Percentiles rank a stretch among this genome's conserved stretches.
Evolutionary conservation across 768 basidiomycete species (phyloP).

Genomic region (Suillus ampliporus): DNA sequence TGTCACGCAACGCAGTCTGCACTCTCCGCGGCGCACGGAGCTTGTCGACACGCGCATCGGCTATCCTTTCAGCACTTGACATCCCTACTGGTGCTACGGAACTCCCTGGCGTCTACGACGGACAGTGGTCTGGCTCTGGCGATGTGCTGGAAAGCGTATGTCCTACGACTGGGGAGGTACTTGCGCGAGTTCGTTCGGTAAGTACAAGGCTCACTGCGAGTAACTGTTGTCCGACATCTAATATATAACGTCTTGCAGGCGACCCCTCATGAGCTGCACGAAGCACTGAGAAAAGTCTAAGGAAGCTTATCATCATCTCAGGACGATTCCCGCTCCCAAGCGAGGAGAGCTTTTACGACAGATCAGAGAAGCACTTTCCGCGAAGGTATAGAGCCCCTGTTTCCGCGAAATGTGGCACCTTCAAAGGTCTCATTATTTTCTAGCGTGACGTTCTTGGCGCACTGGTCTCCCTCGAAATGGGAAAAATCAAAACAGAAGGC

Average conservation of each 20-base stretch:
- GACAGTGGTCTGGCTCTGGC: constrained; percentile 78
- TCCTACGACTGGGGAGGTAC: constrained; percentile 85
- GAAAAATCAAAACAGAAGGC: constrained; percentile 90
- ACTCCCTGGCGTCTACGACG: constrained; percentile 80
- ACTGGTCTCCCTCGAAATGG: constrained; percentile 88
- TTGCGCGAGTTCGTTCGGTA: constrained; percentile 77
- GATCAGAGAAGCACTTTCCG: constrained; percentile 79
- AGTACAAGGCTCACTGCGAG: constrained; percentile 28
- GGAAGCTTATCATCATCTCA: constrained; percentile 74
- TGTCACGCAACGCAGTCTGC: constrained; percentile 26
- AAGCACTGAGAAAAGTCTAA: constrained; percentile 69
- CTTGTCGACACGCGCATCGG: constrained; percentile 74
- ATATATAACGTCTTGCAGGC: constrained; percentile 49
- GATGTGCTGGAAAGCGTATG: constrained; percentile 73
- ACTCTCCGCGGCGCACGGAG: constrained; percentile 23
- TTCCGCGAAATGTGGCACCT: background rate
- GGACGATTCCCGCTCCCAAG: constrained; percentile 83
- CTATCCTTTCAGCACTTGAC: constrained; percentile 66
- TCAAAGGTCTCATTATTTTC: constrained; percentile 19
- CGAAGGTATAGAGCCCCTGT: constrained; percentile 57
- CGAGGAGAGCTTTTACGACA: constrained; percentile 90
- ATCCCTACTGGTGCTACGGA: constrained; percentile 60
- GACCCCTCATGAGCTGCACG: constrained; percentile 72
- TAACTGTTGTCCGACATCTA: constrained; percentile 14
- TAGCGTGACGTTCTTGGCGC: constrained; percentile 82